These are phyloP conservation scores for Nidularia sp. DNA, from an alignment of 768 basidiomycete genomes.

Conservation along the genomic window DNA sequence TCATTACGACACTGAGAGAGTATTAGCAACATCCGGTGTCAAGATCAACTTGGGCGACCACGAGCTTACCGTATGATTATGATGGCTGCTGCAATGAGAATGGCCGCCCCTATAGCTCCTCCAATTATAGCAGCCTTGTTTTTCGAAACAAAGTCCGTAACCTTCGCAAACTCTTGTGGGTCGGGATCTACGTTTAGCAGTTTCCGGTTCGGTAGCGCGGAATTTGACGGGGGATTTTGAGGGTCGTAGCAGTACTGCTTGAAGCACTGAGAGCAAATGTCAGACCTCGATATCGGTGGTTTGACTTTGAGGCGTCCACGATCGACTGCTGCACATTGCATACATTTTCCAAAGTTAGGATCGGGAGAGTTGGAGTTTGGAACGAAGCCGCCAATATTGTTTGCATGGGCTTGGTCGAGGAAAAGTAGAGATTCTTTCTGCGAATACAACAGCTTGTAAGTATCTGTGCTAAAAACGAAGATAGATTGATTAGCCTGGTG, in stretches of 20 bases:
- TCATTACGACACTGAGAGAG: neutral
- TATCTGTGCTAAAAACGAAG: neutral
- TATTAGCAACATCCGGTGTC: too few relatives aligned
- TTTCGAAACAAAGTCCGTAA: neutral
- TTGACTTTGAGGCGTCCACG: conserved; percentile 20
- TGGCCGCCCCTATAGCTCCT: neutral
- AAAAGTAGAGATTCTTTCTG: neutral
- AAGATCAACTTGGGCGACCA: too few relatives aligned
- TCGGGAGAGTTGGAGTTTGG: neutral
- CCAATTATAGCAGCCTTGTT: neutral
- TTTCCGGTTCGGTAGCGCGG: conserved; percentile 1
- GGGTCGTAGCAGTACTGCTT: conserved; percentile 28
- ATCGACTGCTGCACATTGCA: conserved; percentile 13
- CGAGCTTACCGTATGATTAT: too few relatives aligned
- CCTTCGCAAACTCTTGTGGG: neutral
- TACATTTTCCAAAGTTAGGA: neutral
- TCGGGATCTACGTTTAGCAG: neutral
- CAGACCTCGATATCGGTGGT: conserved; percentile 15
- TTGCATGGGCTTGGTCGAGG: neutral
- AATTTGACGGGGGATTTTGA: conserved; percentile 7
- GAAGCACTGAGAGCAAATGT: conserved; percentile 21
- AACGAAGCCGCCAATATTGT: neutral
- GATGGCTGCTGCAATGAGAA: neutral
- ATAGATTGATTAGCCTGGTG: neutral
- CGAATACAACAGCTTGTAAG: neutral